Evolutionary conservation across 305 asterid genomes (phyloP).

Genomic region (Rubia balearica): DNA sequence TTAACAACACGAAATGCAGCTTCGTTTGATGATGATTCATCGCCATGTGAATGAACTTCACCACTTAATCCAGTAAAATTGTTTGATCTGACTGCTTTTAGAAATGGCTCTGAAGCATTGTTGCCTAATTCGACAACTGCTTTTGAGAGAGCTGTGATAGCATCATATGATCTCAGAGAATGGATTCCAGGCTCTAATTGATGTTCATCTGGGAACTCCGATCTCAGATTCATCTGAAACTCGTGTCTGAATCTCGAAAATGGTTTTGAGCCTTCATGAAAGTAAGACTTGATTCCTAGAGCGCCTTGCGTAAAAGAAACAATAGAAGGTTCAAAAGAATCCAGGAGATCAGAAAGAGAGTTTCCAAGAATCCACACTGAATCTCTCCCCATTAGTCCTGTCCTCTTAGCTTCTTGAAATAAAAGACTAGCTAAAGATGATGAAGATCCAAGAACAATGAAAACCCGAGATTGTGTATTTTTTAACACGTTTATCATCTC

Average conservation of each 20-base stretch:
- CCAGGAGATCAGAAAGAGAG: constrained; percentile 26
- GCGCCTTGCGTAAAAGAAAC: constrained; percentile 30
- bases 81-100: constrained; percentile 17
- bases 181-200: constrained; percentile 27
- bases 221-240: constrained; percentile 17
- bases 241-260: constrained; percentile 19
- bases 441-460: constrained; percentile 31
- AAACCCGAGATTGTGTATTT: constrained; percentile 31
- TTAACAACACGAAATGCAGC: constrained; percentile 25
- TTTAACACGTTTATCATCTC: constrained; percentile 21
- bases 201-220: constrained; percentile 26
- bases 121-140: constrained; percentile 15
- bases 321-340: constrained; percentile 24
- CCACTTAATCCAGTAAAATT: constrained; percentile 34
- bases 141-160: constrained; percentile 22
- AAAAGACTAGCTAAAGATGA: constrained; percentile 18
- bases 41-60: constrained; percentile 12
- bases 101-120: constrained; percentile 15
- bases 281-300: constrained; percentile 29
- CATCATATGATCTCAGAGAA: constrained; percentile 36
- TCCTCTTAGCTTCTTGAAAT: constrained; percentile 29
- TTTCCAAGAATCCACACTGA: constrained; percentile 35
- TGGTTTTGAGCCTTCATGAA: constrained; percentile 14
- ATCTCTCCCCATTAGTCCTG: constrained; percentile 35
- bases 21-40: constrained; percentile 10